Conservation (phyloP, 345 rosid species). For the Eucalyptus regnans region DNA sequence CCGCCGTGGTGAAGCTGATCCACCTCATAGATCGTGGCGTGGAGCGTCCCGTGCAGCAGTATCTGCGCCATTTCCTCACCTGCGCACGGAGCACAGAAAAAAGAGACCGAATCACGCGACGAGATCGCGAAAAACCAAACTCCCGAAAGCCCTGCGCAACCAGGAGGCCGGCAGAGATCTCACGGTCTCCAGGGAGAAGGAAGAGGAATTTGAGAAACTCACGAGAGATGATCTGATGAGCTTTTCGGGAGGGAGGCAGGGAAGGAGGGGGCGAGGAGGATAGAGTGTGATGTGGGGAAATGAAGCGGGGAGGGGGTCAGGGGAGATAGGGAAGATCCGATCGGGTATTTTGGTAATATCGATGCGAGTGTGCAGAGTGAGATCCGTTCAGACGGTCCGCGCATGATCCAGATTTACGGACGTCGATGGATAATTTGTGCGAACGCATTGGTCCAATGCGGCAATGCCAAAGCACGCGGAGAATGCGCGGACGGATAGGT, state of each 20-base stretch:
- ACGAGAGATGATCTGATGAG: not conserved
- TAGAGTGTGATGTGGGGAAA: not conserved
- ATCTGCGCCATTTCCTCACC: slow-evolving; percentile 61
- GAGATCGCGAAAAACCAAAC: not conserved
- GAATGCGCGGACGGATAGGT: not conserved
- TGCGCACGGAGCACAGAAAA: not conserved
- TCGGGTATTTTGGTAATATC: not conserved
- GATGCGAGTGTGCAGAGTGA: not conserved
- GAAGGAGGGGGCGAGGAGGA: not conserved
- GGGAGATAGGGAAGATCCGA: not conserved
- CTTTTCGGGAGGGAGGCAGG: not conserved
- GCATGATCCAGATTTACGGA: not conserved
- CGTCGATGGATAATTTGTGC: not conserved
- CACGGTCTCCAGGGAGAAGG: not conserved
- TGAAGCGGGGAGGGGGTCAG: not conserved
- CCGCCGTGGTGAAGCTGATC: slow-evolving; percentile 42
- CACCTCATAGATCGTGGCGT: slow-evolving; percentile 83
- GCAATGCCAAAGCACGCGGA: not conserved
- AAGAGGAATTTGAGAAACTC: not conserved
- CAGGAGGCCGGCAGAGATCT: not conserved
- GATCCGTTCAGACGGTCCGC: not conserved
- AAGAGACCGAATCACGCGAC: not conserved
- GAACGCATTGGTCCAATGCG: not conserved
- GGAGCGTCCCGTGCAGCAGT: slow-evolving; percentile 75
- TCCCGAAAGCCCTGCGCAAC: not conserved